phyloP scores from a whole-genome alignment of 768 basidiomycete species.

The Kwoniella heveanensis region DNA sequence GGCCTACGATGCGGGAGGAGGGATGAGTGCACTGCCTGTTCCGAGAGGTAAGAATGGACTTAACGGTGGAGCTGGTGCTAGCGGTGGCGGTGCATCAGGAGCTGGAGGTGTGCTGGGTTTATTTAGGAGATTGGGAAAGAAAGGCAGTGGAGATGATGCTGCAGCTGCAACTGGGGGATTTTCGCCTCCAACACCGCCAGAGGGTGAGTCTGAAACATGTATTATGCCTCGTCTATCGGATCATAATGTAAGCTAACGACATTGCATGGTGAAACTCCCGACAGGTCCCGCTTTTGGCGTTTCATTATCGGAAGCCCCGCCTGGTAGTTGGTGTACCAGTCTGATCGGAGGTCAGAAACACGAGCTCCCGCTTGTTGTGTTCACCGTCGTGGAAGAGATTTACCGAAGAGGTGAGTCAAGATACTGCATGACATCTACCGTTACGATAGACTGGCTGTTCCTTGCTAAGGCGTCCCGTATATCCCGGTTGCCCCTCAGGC shows the following conservation, averaged over 20 bases:
- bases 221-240: too few species aligned
- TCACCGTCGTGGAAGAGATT: slow-evolving; percentile 49
- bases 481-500: slow-evolving; percentile 19
- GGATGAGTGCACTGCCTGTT: slow-evolving; percentile 2
- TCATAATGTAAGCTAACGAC: too few species aligned
- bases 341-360: slow-evolving; percentile 46
- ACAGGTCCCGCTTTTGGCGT: slow-evolving; percentile 48
- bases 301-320: slow-evolving; percentile 33
- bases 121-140: slow-evolving; percentile 32
- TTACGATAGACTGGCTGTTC: too few species aligned
- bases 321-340: slow-evolving; percentile 40
- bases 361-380: slow-evolving; percentile 47
- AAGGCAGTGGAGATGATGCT: slow-evolving; percentile 1
- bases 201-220: slow-evolving; percentile 16
- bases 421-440: too few species aligned
- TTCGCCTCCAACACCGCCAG: background rate
- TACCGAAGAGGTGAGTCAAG: slow-evolving; percentile 44
- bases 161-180: background rate
- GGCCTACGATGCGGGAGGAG: background rate
- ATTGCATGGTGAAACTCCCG: too few species aligned
- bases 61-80: background rate
- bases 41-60: slow-evolving; percentile 1
- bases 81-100: background rate
- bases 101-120: slow-evolving; percentile 34
- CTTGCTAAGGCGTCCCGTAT: too few species aligned